A percentile compares a stretch with the other conserved stretches of the same genome.
Evolutionary conservation across 1,284 basidiomycete species (phyloP).

Genomic region (Chalciporus sp.): DNA sequence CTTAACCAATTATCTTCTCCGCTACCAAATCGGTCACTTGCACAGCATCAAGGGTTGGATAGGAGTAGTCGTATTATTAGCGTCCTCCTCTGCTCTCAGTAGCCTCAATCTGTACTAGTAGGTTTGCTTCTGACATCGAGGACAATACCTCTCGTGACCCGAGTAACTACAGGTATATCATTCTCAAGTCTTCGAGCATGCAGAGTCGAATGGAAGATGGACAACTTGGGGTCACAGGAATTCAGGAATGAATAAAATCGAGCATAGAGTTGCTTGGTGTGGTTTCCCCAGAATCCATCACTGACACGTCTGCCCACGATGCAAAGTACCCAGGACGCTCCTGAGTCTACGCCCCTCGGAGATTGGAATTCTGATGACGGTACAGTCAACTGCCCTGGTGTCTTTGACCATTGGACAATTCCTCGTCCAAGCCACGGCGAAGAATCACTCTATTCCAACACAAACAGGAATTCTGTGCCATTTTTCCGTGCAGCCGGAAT

Average conservation of each 20-base stretch:
- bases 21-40: not conserved
- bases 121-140: too few relatives aligned
- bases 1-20: not conserved
- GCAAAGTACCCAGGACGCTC: not conserved
- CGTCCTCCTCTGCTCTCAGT: too few relatives aligned
- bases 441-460: not conserved
- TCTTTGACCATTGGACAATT: not conserved
- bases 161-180: too few relatives aligned
- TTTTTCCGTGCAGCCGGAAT: slow-evolving; percentile 15
- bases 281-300: too few relatives aligned
- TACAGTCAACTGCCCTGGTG: not conserved
- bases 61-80: too few relatives aligned
- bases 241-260: too few relatives aligned
- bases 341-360: too few relatives aligned
- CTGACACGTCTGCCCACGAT: not conserved
- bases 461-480: not conserved
- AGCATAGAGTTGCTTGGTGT: too few relatives aligned
- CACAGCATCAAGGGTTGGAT: not conserved
- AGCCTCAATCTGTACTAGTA: too few relatives aligned
- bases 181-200: too few relatives aligned
- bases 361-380: not conserved
- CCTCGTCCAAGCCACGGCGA: slow-evolving; percentile 5
- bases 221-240: not conserved
- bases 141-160: too few relatives aligned
- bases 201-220: not conserved